Conservation (phyloP, 257 asterid species). For the Solanum virginianum region DNA sequence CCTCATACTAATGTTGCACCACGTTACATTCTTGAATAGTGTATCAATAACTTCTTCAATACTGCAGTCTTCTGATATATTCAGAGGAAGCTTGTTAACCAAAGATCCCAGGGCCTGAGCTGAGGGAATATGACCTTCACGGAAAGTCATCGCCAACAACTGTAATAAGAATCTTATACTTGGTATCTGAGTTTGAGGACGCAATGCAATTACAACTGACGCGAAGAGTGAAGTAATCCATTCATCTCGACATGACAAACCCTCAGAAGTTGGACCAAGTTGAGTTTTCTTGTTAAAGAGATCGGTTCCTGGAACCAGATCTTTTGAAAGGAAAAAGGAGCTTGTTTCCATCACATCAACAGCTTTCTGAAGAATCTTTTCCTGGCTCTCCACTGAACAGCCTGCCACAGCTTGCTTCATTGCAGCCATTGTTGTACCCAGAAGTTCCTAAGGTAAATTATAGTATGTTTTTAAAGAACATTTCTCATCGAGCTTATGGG, state of each 20-base stretch:
- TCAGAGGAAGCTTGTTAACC: conserved; percentile 79
- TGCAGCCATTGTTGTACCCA: conserved; percentile 48
- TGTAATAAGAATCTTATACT: conserved; percentile 40
- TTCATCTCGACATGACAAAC: conserved; percentile 34
- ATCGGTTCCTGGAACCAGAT: conserved; percentile 5
- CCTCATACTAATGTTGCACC: conserved; percentile 15
- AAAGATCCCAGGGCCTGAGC: conserved; percentile 96
- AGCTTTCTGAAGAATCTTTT: conserved; percentile 45
- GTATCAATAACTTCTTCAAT: conserved; percentile 54
- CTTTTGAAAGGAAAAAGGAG: conserved; percentile 16
- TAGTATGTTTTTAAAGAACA: neutral
- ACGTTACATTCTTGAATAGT: conserved; percentile 25
- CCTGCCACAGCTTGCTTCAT: conserved; percentile 66
- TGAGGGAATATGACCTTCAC: conserved; percentile 69
- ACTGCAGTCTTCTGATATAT: conserved; percentile 20
- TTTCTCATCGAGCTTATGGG: neutral
- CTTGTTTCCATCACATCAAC: conserved; percentile 32
- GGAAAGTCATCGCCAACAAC: conserved; percentile 39
- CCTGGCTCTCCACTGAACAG: conserved; percentile 63
- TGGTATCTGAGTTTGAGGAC: conserved; percentile 57
- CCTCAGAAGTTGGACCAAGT: conserved; percentile 11
- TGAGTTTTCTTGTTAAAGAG: neutral
- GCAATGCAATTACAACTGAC: conserved; percentile 66
- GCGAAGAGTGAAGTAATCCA: conserved; percentile 65
- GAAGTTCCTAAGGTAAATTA: conserved; percentile 42